Conservation (phyloP, 495 filamentous ascomycete genomes). For the Aspergillus bridgeri region DNA sequence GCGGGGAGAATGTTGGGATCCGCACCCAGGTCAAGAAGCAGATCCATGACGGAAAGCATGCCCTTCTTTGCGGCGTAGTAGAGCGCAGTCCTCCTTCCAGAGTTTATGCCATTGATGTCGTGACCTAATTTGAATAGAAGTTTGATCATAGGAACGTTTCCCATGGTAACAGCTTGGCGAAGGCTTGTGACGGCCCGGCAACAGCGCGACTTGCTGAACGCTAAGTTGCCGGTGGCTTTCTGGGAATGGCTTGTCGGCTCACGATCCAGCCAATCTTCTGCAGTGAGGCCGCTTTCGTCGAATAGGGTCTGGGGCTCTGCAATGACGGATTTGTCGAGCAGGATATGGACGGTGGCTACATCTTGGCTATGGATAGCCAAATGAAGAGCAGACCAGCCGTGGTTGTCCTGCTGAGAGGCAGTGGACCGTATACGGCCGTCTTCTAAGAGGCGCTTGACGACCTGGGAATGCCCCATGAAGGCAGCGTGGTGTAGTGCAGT, state of each 20-base stretch:
- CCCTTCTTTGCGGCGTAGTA: slow-evolving; percentile 29
- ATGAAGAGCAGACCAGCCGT: slow-evolving; percentile 35
- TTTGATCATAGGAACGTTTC: slow-evolving; percentile 26
- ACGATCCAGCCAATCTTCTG: slow-evolving; percentile 32
- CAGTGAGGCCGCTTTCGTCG: slow-evolving; percentile 30
- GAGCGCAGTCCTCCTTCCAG: slow-evolving; percentile 31
- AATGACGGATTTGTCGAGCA: slow-evolving; percentile 24
- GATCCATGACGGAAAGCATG: slow-evolving; percentile 23
- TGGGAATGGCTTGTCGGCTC: slow-evolving; percentile 24
- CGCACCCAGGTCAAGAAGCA: slow-evolving; percentile 26
- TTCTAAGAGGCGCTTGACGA: slow-evolving; percentile 20
- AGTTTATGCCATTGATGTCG: slow-evolving; percentile 23
- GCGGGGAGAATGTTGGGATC: slow-evolving; percentile 26
- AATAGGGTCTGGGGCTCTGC: slow-evolving; percentile 18
- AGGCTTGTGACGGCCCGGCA: slow-evolving; percentile 27
- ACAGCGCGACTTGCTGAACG: slow-evolving; percentile 30
- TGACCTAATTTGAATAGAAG: slow-evolving; percentile 23
- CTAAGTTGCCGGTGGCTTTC: slow-evolving; percentile 28
- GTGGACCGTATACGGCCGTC: slow-evolving; percentile 22
- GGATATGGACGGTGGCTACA: slow-evolving; percentile 20
- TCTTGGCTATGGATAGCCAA: slow-evolving; percentile 28
- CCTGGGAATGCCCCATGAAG: slow-evolving; percentile 20
- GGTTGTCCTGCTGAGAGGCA: slow-evolving; percentile 28
- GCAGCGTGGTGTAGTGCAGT: slow-evolving; percentile 23
- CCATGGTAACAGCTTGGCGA: slow-evolving; percentile 24